Percentiles rank a stretch among this genome's conserved stretches.
These are phyloP conservation scores for Phycomyces blakesleeanus DNA, from an alignment of 192 early-diverging fungal species.

Conservation along the genomic window DNA sequence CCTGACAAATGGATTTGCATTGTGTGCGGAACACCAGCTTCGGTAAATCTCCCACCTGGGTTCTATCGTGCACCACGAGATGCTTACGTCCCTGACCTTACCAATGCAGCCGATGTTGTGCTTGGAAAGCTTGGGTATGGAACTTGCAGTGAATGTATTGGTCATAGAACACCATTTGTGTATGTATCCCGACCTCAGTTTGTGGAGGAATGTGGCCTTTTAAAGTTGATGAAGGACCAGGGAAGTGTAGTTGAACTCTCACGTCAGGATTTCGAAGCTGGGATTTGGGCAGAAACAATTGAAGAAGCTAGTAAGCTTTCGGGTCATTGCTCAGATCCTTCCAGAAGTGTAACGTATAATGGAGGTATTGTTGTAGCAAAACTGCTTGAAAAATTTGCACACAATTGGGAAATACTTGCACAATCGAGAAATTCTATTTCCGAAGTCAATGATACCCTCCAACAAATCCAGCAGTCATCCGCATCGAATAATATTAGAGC, in stretches of 20 bases:
- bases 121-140: constrained; percentile 65
- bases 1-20: constrained; percentile 56
- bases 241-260: constrained; percentile 52
- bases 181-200: constrained; percentile 61
- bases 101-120: constrained; percentile 54
- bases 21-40: constrained; percentile 50
- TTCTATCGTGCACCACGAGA: constrained; percentile 52
- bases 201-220: constrained; percentile 54
- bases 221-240: constrained; percentile 52
- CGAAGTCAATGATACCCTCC: no score
- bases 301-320: constrained; percentile 31
- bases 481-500: no score
- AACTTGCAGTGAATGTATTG: constrained; percentile 60
- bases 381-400: constrained; percentile 32
- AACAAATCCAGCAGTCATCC: no score
- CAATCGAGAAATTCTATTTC: no score
- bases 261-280: constrained; percentile 52
- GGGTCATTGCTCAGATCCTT: constrained; percentile 22
- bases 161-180: constrained; percentile 52
- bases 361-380: constrained; percentile 41
- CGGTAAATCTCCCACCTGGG: constrained; percentile 38
- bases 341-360: constrained; percentile 33
- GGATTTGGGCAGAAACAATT: constrained; percentile 49
- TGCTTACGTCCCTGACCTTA: constrained; percentile 59
- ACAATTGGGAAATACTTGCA: constrained; percentile 25